Evolutionary conservation across 2,329 filamentous ascomycete species (phyloP), one percentile per base, ranked within the genome.

Genomic region (Gliomastix tumulicola): DNA sequence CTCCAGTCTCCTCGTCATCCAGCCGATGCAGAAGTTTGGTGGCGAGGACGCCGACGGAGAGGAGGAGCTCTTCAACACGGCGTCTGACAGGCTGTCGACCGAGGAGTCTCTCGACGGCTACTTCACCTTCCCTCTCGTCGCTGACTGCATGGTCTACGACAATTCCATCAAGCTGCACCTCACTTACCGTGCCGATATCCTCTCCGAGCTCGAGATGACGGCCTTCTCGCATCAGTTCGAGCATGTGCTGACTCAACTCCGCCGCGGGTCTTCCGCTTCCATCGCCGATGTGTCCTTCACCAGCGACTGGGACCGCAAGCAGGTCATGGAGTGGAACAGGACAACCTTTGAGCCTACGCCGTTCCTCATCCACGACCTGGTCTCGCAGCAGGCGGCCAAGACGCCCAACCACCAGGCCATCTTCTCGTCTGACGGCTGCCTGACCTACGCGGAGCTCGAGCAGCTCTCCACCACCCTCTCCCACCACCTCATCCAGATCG

Each of bases 1-100:
- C 25, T 36, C 31, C 20, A 44, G 36, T 19, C 27, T 45, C 12
- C 33, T 50, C 18, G 43, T 46, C 21, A 27, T 41, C 12, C 39
- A 41, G 23, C 39, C 35, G n/a, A 30, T 31, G n/a, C n/a, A n/a
- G n/a, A n/a, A n/a, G n/a, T n/a, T 28, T 13, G 25, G 25, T n/a
- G 11, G n/a, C n/a, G n/a, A n/a, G n/a, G n/a, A n/a, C n/a, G n/a
- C n/a, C n/a, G n/a, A n/a, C n/a, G n/a, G n/a, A n/a, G n/a, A n/a
- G n/a, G n/a, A n/a, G n/a, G n/a, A n/a, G n/a, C n/a, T n/a, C n/a
- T n/a, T 28, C 25, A 8, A n/a, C 25, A n/a, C 13, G 25, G 6
- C 12, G 25, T n/a, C n/a, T n/a, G 25, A 28, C 25, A 28, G 17
- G 25, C 25, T n/a, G n/a, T n/a, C n/a, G 4, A 16, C 25, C 3